phyloP scores from a whole-genome alignment of 73 alveolate genomes.

The Strombidium stylifer region DNA sequence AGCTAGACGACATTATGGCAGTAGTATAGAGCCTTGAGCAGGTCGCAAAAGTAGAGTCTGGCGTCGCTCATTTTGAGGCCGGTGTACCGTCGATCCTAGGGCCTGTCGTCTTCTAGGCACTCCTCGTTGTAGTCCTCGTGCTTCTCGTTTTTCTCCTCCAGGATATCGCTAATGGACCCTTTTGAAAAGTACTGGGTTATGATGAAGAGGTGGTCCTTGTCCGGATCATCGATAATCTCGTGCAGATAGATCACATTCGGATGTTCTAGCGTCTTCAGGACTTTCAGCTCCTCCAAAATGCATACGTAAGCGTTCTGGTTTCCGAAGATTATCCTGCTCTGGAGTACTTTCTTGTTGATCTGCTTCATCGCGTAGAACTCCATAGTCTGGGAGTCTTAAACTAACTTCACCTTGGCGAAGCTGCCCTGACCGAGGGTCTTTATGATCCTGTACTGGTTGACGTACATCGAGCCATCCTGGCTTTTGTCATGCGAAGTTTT shows the following conservation, averaged over 20 bases:
- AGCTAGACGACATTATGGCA: slow-evolving; percentile 14
- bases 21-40: slow-evolving; percentile 22
- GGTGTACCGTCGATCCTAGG: no score
- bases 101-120: no score
- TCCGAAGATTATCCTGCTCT: slow-evolving; percentile 9
- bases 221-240: slow-evolving; percentile 53
- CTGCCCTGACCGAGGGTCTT: background rate
- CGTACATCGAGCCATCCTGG: no score
- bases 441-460: background rate
- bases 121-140: no score
- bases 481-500: no score
- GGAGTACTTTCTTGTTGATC: background rate
- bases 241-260: slow-evolving; percentile 41
- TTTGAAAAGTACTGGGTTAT: slow-evolving; percentile 17
- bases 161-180: no score
- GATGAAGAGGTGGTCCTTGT: slow-evolving; percentile 29
- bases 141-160: no score
- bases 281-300: slow-evolving; percentile 32
- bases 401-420: background rate
- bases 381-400: background rate
- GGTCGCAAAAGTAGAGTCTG: no score
- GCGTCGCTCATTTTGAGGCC: no score
- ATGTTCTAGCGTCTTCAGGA: slow-evolving; percentile 45
- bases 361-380: background rate
- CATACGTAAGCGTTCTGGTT: slow-evolving; percentile 18